Evolutionary conservation across 2,329 filamentous ascomycete genomes (phyloP).

Genomic region (Penicillium palitans): DNA sequence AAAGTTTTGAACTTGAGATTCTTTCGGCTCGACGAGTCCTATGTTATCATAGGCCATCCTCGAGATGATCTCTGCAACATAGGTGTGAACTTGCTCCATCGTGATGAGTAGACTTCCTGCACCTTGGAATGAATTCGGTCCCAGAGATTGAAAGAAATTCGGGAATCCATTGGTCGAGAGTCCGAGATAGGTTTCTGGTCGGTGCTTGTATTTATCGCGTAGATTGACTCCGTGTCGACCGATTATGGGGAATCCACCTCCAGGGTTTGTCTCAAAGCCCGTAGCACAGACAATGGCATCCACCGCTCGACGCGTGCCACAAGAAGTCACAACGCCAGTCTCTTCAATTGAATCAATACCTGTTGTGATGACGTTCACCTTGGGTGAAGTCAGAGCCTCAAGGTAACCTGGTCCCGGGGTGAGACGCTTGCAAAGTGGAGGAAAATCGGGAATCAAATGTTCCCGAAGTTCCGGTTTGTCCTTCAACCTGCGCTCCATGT

Average conservation of each 20-base stretch:
- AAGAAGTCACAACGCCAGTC: slow-evolving; percentile 18
- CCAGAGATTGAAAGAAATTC: slow-evolving; percentile 4
- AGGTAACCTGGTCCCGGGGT: slow-evolving; percentile 27
- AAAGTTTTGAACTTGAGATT: slow-evolving; percentile 46
- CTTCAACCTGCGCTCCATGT: background rate
- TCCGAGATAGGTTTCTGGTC: slow-evolving; percentile 1
- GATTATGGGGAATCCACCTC: slow-evolving; percentile 27
- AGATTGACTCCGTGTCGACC: slow-evolving; percentile 31
- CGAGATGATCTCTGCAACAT: slow-evolving; percentile 50
- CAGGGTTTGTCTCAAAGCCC: slow-evolving; percentile 18
- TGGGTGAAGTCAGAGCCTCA: slow-evolving; percentile 22
- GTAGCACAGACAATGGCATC: slow-evolving; percentile 17
- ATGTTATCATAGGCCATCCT: slow-evolving; percentile 47
- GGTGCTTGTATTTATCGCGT: slow-evolving; percentile 23
- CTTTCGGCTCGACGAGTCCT: slow-evolving; percentile 49
- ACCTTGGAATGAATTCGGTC: slow-evolving; percentile 5
- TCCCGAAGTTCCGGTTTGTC: background rate
- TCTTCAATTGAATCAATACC: slow-evolving; percentile 13
- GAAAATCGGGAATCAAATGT: slow-evolving; percentile 2
- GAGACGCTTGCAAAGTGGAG: slow-evolving; percentile 23
- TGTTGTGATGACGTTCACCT: slow-evolving; percentile 20
- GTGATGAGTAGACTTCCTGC: slow-evolving; percentile 21
- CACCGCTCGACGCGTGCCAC: slow-evolving; percentile 19
- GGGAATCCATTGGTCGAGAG: background rate
- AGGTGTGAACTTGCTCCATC: slow-evolving; percentile 19